Base-by-base conservation (phyloP, 1,284 basidiomycete species). In the Nidula niveotomentosa region DNA sequence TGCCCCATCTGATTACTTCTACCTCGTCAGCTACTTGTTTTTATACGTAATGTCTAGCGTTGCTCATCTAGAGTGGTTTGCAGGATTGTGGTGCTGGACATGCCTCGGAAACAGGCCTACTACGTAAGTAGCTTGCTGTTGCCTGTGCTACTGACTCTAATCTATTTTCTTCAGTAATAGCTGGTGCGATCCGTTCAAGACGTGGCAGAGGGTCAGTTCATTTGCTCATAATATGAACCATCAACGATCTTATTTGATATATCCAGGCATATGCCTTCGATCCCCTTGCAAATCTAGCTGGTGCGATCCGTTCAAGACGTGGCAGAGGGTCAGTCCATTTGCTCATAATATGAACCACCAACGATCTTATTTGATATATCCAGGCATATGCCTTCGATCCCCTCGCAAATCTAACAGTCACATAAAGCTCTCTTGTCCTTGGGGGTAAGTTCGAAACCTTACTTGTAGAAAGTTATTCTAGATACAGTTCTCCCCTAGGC, bases 1-100 rank as follows among this genome's bases (percentile, higher is more conserved):
- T 56, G 81, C 83, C 3, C 78, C 89, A 1, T 85, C 83, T 10
- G 80, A 91, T 62, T 90, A 84, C 72, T 89, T 93, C 70, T 94
- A 93, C 67, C 80, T 93, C 15, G 85, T 81, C 49, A 66, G 77
- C 80, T 1, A 62, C 64, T 6, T 62, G 65, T 17, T 7, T 39
- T 48, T 48, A 36, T 39, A 46, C 52, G 30, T 5, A 23, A 23
- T 10, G n/a, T 7, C 10, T 33, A 43, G 17, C 37, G 30, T 15
- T 39, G 4, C 30, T 30, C 30, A 30, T 30, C 30, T 30, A 30
- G 30, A 30, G 30, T 6, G 10, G 46, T 18, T 9, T 53, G 47
- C 48, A 86, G 85, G 90, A 93, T 62, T 92, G 91, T 66, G 93
- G 94, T 10, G 85, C 72, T 0, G 93, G 93, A 84, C 70, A 43